phyloP scores from a whole-genome alignment of 176 grass and related monocot species.

The Rhipidocladum racemiflorum region DNA sequence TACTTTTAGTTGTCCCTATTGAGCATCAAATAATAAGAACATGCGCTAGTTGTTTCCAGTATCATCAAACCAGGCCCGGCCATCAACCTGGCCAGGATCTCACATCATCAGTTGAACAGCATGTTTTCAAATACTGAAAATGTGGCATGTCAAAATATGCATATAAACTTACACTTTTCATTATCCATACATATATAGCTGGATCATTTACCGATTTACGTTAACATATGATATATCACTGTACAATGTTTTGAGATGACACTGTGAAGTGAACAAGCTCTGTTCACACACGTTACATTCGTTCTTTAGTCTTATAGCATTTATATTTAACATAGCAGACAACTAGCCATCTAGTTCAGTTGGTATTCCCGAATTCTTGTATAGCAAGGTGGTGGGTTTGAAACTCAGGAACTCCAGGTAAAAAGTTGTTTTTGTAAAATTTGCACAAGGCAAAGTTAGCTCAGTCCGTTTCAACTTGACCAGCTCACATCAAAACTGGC shows the following conservation, averaged over 20 bases:
- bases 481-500: not conserved
- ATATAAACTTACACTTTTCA: not conserved
- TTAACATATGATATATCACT: not conserved
- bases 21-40: slow-evolving; percentile 8
- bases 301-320: not conserved
- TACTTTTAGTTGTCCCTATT: not conserved
- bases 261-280: not conserved
- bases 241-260: not conserved
- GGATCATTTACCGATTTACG: not conserved
- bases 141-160: not conserved
- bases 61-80: not conserved
- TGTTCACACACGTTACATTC: not conserved
- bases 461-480: not conserved
- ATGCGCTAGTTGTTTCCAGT: not conserved
- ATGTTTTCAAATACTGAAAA: not conserved
- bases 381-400: not conserved
- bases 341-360: not conserved
- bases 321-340: not conserved
- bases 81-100: not conserved
- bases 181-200: not conserved
- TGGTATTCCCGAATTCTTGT: not conserved
- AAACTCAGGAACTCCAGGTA: not conserved
- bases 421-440: not conserved
- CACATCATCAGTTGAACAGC: not conserved
- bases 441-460: not conserved